Percentiles rank a stretch among this genome's conserved stretches.
Conservation (phyloP, 1,284 basidiomycete species). For the Leccinum pachyderme region DNA sequence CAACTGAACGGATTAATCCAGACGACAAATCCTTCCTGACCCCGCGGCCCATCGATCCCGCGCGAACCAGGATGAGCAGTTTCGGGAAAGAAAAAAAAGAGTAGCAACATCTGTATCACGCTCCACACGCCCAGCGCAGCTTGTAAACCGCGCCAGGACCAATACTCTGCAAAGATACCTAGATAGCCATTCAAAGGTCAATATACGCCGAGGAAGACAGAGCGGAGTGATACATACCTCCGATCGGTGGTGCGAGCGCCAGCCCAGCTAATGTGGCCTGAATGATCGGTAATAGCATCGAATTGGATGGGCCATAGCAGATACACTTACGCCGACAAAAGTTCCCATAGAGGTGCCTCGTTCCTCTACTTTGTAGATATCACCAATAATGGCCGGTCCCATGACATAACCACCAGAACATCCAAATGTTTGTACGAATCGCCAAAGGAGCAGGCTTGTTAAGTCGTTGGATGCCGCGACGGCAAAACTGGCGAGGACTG, state of each 20-base stretch:
- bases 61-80: slow-evolving; percentile 55
- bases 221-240: slow-evolving; percentile 34
- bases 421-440: slow-evolving; percentile 49
- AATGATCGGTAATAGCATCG: neutral
- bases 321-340: slow-evolving; percentile 40
- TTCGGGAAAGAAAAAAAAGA: slow-evolving; percentile 63
- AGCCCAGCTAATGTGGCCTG: slow-evolving; percentile 46
- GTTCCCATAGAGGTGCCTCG: slow-evolving; percentile 49
- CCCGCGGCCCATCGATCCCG: slow-evolving; percentile 42
- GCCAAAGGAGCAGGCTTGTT: slow-evolving; percentile 41
- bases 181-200: slow-evolving; percentile 1
- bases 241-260: slow-evolving; percentile 43
- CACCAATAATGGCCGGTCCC: slow-evolving; percentile 49
- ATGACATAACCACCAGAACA: slow-evolving; percentile 39
- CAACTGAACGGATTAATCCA: slow-evolving; percentile 61
- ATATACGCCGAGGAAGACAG: neutral
- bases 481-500: slow-evolving; percentile 43
- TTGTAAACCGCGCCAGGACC: slow-evolving; percentile 73
- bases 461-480: slow-evolving; percentile 38
- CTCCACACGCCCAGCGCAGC: slow-evolving; percentile 45
- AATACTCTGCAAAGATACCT: slow-evolving; percentile 51
- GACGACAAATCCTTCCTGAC: slow-evolving; percentile 39
- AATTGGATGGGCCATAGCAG: neutral
- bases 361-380: slow-evolving; percentile 46
- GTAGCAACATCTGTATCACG: slow-evolving; percentile 43